These are phyloP conservation scores for Paecilomyces sp. DNA, from an alignment of 2,329 filamentous ascomycete genomes.

Conservation along the genomic window DNA sequence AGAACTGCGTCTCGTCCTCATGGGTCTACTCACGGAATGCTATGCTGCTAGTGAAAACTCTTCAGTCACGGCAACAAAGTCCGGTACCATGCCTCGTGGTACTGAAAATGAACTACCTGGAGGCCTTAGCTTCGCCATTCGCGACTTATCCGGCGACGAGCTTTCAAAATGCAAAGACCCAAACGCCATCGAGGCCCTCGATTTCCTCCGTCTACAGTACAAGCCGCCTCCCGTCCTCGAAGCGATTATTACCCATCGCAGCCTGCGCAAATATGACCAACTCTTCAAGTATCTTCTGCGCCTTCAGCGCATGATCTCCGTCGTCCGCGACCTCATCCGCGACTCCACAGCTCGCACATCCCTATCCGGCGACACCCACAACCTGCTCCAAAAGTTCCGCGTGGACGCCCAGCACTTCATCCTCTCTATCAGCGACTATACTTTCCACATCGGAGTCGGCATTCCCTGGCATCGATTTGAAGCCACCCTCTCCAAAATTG, in stretches of 20 bases:
- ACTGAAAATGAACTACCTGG: constrained; percentile 50
- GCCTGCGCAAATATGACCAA: constrained; percentile 73
- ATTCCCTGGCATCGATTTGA: constrained; percentile 68
- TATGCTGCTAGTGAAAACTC: constrained; percentile 40
- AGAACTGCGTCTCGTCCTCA: constrained; percentile 80
- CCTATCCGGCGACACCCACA: constrained; percentile 25
- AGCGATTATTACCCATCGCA: constrained; percentile 62
- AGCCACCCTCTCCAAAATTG: constrained; percentile 55
- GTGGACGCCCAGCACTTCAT: constrained; percentile 77
- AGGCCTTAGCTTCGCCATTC: constrained; percentile 73
- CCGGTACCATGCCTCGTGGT: constrained; percentile 1
- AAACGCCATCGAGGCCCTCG: constrained; percentile 76
- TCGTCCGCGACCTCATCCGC: constrained; percentile 59
- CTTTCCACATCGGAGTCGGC: constrained; percentile 70
- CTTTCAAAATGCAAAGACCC: constrained; percentile 78
- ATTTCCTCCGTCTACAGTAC: constrained; percentile 85
- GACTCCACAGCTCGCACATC: constrained; percentile 41
- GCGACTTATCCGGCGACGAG: constrained; percentile 69
- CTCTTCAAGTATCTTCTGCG: constrained; percentile 76
- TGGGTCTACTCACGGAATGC: constrained; percentile 74
- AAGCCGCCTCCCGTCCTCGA: constrained; percentile 65
- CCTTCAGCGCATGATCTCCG: constrained; percentile 69
- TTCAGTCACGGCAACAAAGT: constrained; percentile 3
- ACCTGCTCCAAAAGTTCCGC: constrained; percentile 55
- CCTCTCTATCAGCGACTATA: constrained; percentile 64